Conservation (phyloP, 768 basidiomycete genomes). For the Coprinopsis sp. region DNA sequence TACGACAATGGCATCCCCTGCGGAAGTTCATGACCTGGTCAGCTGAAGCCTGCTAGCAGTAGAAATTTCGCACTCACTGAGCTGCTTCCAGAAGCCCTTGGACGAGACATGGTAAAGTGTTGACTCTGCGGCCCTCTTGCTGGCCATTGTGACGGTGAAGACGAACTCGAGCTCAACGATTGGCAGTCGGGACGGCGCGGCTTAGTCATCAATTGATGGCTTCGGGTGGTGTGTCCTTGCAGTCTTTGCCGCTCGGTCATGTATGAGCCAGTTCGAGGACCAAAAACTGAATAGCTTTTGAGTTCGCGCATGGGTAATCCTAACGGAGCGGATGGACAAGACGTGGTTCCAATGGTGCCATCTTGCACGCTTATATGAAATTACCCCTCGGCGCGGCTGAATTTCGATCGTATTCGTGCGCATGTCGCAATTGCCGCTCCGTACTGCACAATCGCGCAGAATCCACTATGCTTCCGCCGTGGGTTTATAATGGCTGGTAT, state of each 20-base stretch:
- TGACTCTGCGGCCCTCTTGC: conserved; percentile 78
- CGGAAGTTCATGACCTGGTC: conserved; percentile 5
- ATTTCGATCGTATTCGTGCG: conserved; percentile 5
- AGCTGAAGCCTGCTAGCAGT: background rate
- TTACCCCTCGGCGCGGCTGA: background rate
- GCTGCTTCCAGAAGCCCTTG: conserved; percentile 96
- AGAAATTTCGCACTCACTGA: conserved; percentile 53
- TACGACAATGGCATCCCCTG: conserved; percentile 79
- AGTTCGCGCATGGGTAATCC: too few relatives aligned
- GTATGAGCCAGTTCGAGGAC: too few relatives aligned
- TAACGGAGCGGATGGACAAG: background rate
- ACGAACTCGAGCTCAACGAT: background rate
- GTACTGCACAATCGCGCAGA: conserved; percentile 5
- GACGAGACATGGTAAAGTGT: conserved; percentile 87
- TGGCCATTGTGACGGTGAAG: conserved; percentile 45
- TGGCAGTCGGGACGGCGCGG: background rate
- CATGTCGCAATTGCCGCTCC: conserved; percentile 8
- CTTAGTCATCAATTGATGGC: conserved; percentile 9
- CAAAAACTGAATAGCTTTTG: too few relatives aligned
- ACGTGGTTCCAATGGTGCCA: conserved; percentile 3
- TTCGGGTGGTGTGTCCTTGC: background rate
- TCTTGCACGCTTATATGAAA: background rate
- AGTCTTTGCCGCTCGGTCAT: background rate
- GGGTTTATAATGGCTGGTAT: background rate
- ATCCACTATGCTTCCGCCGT: background rate